Base-by-base conservation (phyloP, 495 filamentous ascomycete genomes). In the Talaromyces liani region DNA sequence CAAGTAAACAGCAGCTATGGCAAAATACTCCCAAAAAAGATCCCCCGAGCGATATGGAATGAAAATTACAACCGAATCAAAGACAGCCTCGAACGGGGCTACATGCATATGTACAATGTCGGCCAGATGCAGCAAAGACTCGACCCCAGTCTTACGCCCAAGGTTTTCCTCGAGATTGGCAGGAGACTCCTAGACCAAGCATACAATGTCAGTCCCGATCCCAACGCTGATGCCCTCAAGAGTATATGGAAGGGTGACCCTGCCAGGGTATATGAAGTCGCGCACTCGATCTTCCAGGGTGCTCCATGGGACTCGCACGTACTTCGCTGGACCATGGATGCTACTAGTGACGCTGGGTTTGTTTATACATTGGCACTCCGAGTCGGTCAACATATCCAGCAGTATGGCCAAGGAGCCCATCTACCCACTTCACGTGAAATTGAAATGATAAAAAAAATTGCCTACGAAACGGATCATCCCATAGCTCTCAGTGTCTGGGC, bases 401-500 rank as follows among this genome's bases (percentile, higher is more conserved):
- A 14, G n/a, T 14, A 5, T 31, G 29, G 29, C 29, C 29, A 31
- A 31, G 29, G 29, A 31, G 29, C 29, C 29, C 29, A 31, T 31
- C 22, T 29, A 56, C 14, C 22, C 53, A n/a, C 2, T 22, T 56
- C 53, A 14, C 53, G 27, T 7, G 53, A 56, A n/a, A 29, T 56
- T 6, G 53, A 25, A 22, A 29, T 16, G 22, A 25, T 56, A 6
- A 27, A 29, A 22, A 25, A 56, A 29, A 34, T 59, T 6, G 57
- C 34, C 33, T 20, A 59, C 0, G 24, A 66, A 3, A 51, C 67
- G 8, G 67, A 66, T 7, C 72, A 71, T 36, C 73, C 74, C 0
- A 63, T 66, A 2, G 75, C 76, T 1, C 70, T 80, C 60, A 24
- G 70, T 14, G 20, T 76, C 4, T 71, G 73, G 8, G 75, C 71